Evolutionary conservation across 257 asterid genomes (phyloP).

Genomic region (Paraleonurus japonicus): DNA sequence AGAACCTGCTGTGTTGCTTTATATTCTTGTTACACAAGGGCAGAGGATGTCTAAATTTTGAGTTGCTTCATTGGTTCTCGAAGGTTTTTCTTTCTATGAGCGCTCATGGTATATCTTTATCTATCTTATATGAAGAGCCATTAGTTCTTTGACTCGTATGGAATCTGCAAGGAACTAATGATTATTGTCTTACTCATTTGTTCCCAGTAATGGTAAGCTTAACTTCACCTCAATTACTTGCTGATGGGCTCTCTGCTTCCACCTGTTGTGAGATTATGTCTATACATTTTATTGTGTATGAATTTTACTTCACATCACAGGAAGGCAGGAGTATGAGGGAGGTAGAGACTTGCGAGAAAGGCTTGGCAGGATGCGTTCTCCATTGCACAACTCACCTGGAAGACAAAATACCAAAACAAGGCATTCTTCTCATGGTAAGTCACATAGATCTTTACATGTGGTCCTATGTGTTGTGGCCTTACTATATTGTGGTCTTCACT

Average conservation of each 20-base stretch:
- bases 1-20: constrained; percentile 45
- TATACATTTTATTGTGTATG: constrained; percentile 17
- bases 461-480: constrained; percentile 8
- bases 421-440: constrained; percentile 63
- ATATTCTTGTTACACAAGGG: constrained; percentile 38
- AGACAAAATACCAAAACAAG: constrained; percentile 54
- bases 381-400: constrained; percentile 54
- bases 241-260: constrained; percentile 28
- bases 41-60: constrained; percentile 51
- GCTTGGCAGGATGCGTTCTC: constrained; percentile 78
- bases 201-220: constrained; percentile 70
- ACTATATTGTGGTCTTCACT: constrained; percentile 12
- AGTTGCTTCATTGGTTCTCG: constrained; percentile 57
- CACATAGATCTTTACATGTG: constrained; percentile 18
- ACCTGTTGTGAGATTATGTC: constrained; percentile 16
- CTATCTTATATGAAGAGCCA: constrained; percentile 51
- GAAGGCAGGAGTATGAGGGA: constrained; percentile 58
- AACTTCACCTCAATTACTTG: constrained; percentile 32
- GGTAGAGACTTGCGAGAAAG: constrained; percentile 83
- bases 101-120: constrained; percentile 55
- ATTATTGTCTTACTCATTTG: constrained; percentile 57
- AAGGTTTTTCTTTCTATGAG: constrained; percentile 47
- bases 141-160: constrained; percentile 62
- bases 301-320: constrained; percentile 41
- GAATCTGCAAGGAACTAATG: constrained; percentile 59